Conservation (phyloP, 2,329 filamentous ascomycete genomes). For the Exserohilum turcica region DNA sequence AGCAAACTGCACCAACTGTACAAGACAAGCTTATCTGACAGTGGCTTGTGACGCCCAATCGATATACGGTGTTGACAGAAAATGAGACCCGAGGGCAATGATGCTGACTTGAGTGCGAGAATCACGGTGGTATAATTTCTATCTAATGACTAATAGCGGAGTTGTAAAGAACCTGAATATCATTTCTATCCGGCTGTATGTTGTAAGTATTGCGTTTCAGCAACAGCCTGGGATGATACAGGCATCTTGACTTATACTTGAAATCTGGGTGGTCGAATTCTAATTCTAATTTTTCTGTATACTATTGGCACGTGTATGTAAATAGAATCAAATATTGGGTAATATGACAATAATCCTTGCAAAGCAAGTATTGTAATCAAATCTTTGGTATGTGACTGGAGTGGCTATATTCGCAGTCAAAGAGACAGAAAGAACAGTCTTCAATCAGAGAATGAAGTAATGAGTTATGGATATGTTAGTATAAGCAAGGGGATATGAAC, state of each 20-base stretch:
- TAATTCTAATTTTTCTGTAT: background rate
- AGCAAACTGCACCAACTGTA: slow-evolving; percentile 11
- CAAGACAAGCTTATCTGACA: background rate
- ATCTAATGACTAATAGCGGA: background rate
- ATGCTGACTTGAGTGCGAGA: background rate
- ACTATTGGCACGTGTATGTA: background rate
- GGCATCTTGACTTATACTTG: background rate
- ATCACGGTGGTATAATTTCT: background rate
- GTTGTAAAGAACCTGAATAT: background rate
- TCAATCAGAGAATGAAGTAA: background rate
- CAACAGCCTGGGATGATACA: background rate
- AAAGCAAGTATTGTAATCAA: background rate
- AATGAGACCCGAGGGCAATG: background rate
- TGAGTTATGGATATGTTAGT: no score
- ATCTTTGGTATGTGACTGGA: background rate
- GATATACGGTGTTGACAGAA: background rate
- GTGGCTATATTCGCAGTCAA: no score
- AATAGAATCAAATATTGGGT: slow-evolving; percentile 6
- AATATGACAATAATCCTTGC: background rate
- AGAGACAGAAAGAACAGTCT: background rate
- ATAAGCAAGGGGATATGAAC: no score
- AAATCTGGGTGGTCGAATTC: background rate
- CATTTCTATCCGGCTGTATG: background rate
- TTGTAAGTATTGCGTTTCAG: background rate
- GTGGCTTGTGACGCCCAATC: background rate